Conservation (phyloP, 257 asterid genomes). For the Ehretia macrophylla region DNA sequence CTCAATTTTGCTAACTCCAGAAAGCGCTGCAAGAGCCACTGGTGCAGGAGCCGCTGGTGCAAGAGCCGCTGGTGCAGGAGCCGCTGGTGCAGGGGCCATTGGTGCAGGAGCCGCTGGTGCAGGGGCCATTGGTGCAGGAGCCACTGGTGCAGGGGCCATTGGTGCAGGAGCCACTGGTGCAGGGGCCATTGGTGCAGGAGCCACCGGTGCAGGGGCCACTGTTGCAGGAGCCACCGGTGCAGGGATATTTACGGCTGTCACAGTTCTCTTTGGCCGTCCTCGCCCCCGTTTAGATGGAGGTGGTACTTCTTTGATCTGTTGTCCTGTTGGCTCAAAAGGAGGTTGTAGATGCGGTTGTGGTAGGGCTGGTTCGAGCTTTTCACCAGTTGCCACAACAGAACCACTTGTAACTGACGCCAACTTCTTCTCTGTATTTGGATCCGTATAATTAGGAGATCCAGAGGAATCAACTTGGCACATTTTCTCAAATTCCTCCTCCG, state of each 20-base stretch:
- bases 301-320: slow-evolving; percentile 43
- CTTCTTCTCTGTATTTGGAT: slow-evolving; percentile 47
- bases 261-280: slow-evolving; percentile 88
- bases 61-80: slow-evolving; percentile 16
- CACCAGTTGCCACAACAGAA: slow-evolving; percentile 28
- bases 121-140: slow-evolving; percentile 19
- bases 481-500: slow-evolving; percentile 96
- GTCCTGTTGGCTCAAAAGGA: slow-evolving; percentile 26
- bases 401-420: slow-evolving; percentile 32
- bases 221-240: background rate
- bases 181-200: slow-evolving; percentile 13
- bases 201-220: slow-evolving; percentile 16
- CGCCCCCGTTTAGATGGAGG: slow-evolving; percentile 90
- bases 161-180: slow-evolving; percentile 14
- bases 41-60: slow-evolving; percentile 15
- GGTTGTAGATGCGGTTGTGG: slow-evolving; percentile 36
- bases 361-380: slow-evolving; percentile 29
- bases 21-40: slow-evolving; percentile 10
- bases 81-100: slow-evolving; percentile 10
- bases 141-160: slow-evolving; percentile 8
- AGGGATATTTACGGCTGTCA: slow-evolving; percentile 20
- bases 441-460: slow-evolving; percentile 57
- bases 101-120: slow-evolving; percentile 19
- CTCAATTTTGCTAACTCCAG: slow-evolving; percentile 18
- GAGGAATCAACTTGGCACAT: slow-evolving; percentile 85